Conservation (phyloP, 2,329 filamentous ascomycete genomes). For the Neonectria faginata region DNA sequence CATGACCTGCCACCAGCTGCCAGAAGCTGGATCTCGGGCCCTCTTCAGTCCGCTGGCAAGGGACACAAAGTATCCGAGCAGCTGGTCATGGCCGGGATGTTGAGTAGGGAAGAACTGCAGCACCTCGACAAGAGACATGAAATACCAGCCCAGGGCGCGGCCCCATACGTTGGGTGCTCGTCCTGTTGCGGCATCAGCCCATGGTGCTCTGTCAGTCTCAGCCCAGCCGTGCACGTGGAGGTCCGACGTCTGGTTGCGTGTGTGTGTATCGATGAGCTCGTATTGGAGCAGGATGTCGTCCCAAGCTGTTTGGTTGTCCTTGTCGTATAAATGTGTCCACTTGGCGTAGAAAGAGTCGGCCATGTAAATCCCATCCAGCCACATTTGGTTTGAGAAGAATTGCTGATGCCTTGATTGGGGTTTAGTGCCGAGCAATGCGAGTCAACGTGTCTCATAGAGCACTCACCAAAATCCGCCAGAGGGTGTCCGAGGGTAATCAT, state of each 20-base stretch:
- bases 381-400: constrained; percentile 64
- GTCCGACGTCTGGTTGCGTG: constrained; percentile 51
- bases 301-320: constrained; percentile 52
- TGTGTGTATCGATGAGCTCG: constrained; percentile 56
- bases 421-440: background rate
- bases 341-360: constrained; percentile 56
- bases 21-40: constrained; percentile 53
- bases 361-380: constrained; percentile 67
- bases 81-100: constrained; percentile 48
- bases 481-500: constrained; percentile 60
- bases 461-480: constrained; percentile 62
- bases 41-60: constrained; percentile 55
- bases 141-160: constrained; percentile 63
- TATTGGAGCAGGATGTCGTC: constrained; percentile 58
- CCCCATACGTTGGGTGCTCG: constrained; percentile 64
- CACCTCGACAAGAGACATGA: constrained; percentile 61
- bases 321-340: constrained; percentile 52
- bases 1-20: constrained; percentile 70
- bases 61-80: constrained; percentile 53
- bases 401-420: constrained; percentile 41
- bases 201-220: constrained; percentile 54
- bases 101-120: constrained; percentile 55
- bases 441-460: rapidly evolving
- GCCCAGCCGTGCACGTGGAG: constrained; percentile 67
- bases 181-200: constrained; percentile 61